Evolutionary conservation across 495 filamentous ascomycete species (phyloP).

Genomic region (Penicillium alfredii): DNA sequence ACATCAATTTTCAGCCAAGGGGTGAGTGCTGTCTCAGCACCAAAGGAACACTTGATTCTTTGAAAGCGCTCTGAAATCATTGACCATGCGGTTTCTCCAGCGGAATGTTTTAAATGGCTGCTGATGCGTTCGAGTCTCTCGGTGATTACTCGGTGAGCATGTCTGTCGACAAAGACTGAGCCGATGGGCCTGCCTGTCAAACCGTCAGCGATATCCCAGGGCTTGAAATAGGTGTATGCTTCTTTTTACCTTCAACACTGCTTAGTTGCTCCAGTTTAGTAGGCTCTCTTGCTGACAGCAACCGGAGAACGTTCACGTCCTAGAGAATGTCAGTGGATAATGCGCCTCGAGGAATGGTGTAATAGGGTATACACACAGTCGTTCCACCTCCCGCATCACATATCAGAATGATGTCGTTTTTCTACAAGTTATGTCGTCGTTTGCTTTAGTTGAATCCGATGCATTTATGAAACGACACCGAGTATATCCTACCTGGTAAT

Average conservation of each 20-base stretch:
- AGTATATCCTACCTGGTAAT: slow-evolving; percentile 27
- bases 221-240: no score
- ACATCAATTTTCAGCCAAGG: slow-evolving; percentile 28
- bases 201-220: no score
- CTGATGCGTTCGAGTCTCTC: slow-evolving; percentile 20
- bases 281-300: slow-evolving; percentile 24
- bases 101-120: slow-evolving; percentile 14
- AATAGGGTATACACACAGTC: slow-evolving; percentile 25
- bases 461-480: no score
- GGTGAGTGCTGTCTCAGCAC: slow-evolving; percentile 20
- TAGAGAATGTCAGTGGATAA: slow-evolving; percentile 4
- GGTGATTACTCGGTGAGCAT: slow-evolving; percentile 20
- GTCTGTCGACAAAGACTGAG: slow-evolving; percentile 34
- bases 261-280: slow-evolving; percentile 32
- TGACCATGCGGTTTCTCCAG: slow-evolving; percentile 21
- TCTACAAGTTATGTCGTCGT: no score
- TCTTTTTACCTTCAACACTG: slow-evolving; percentile 36
- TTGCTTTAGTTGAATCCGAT: no score
- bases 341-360: background rate
- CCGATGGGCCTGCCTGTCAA: slow-evolving; percentile 33
- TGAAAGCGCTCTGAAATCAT: slow-evolving; percentile 37
- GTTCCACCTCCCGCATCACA: slow-evolving; percentile 55
- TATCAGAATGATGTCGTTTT: slow-evolving; percentile 44
- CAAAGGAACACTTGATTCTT: slow-evolving; percentile 35
- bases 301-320: slow-evolving; percentile 36